Evolutionary conservation across 352 stramenopile species (phyloP), one percentile per base, ranked within the genome.

Genomic region (Globisporangium polare): DNA sequence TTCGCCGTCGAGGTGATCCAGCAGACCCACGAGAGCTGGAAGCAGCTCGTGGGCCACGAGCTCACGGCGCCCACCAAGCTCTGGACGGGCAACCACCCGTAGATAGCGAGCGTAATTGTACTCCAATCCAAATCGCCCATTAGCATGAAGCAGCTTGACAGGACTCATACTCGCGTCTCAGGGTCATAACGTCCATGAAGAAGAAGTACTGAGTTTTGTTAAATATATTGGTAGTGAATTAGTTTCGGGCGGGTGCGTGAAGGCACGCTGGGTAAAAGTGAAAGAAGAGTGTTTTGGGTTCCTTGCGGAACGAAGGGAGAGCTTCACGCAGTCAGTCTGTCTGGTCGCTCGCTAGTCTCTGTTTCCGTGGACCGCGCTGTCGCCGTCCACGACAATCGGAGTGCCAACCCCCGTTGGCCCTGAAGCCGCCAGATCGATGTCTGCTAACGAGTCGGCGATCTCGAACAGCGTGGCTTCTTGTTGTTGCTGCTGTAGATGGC

Each of bases 1-100:
- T 97, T 97, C 68, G 89, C 94, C 12, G 74, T 97, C 24, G 77
- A 97, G 17, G 83, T 98, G 47, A 97, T 98, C 54, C 72, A 92
- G 62, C 80, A 93, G 66, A 96, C 87, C 20, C 85, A 96, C 67
- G 78, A 91, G 65, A 91, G 80, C 64, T 96, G 87, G 87, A 94
- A 96, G 66, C 77, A 92, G 33, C 67, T 95, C 49, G 75, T 92
- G 22, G 83, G 74, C 33, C 63, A 84, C 62, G 69, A 83, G 24
- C 66, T 83, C 42, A 60, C 53, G 12, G 70, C 57, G 41, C 73
- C 73, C 12, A 74, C 74, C 49, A 89, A 87, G 56, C 72, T 94
- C 35, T 94, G 80, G 82, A 92, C 78, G 17, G 75, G 74, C 54
- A 81, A 74, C 53, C 65, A 71, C 54, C 67, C 61, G 41, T 52